Evolutionary conservation across 495 filamentous ascomycete species (phyloP).

Genomic region (Darksidea phi): DNA sequence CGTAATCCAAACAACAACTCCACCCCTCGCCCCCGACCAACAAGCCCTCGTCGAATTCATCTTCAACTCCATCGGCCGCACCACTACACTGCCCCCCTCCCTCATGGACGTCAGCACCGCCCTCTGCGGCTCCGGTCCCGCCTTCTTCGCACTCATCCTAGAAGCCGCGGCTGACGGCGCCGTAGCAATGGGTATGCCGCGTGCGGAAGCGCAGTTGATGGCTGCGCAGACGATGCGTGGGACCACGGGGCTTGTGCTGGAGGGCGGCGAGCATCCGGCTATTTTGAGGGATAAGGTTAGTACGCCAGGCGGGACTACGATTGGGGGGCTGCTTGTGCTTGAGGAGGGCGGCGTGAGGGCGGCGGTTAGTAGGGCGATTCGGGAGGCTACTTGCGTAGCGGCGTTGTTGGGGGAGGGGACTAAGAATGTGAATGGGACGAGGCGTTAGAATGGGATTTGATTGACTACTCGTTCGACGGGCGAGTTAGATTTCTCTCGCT

Average conservation of each 20-base stretch:
- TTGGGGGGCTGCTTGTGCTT: constrained; percentile 70
- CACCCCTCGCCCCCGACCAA: constrained; percentile 54
- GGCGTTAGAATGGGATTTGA: constrained; percentile 16
- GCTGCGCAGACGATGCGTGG: constrained; percentile 76
- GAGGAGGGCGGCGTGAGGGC: constrained; percentile 74
- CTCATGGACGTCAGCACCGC: constrained; percentile 75
- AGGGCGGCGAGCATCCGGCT: constrained; percentile 71
- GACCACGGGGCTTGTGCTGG: constrained; percentile 65
- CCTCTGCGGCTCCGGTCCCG: constrained; percentile 74
- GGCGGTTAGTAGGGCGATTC: constrained; percentile 67
- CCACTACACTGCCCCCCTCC: constrained; percentile 60
- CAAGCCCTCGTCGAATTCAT: constrained; percentile 69
- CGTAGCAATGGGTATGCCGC: constrained; percentile 75
- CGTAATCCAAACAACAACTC: constrained; percentile 62
- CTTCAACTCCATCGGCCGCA: constrained; percentile 68
- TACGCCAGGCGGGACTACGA: constrained; percentile 79
- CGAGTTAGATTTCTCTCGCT: too few relatives aligned
- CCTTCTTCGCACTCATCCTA: constrained; percentile 74
- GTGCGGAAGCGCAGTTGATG: constrained; percentile 75
- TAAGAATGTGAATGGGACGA: constrained; percentile 51
- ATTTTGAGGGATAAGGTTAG: constrained; percentile 73
- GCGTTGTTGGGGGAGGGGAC: constrained; percentile 61
- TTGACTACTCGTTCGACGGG: too few relatives aligned
- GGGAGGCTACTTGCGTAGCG: constrained; percentile 75
- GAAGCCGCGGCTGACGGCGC: constrained; percentile 76